Percentiles rank a stretch among this genome's conserved stretches.
Conservation (phyloP, 345 rosid genomes). For the Salix koriyanagi region DNA sequence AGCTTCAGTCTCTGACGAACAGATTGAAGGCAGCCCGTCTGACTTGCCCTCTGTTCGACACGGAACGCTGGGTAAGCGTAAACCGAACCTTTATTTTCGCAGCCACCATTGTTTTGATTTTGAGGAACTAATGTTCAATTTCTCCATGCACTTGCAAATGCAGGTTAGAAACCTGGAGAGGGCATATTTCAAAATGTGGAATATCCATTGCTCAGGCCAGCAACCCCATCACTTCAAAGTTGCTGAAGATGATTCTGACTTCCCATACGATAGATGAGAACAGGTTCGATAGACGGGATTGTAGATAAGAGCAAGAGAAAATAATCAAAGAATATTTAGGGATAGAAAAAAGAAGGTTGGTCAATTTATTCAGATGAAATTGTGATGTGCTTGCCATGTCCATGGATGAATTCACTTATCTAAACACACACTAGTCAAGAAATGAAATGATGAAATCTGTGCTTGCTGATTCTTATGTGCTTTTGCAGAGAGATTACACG, state of each 20-base stretch:
- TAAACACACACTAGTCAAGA: background rate
- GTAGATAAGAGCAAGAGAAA: slow-evolving; percentile 23
- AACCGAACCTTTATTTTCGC: background rate
- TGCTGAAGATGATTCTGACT: slow-evolving; percentile 65
- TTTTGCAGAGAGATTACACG: too few species aligned
- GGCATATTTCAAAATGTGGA: slow-evolving; percentile 95
- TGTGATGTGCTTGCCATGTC: background rate
- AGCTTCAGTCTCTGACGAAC: slow-evolving; percentile 64
- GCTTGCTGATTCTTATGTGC: background rate
- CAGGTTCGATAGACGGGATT: background rate
- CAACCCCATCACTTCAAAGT: slow-evolving; percentile 82
- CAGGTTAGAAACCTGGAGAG: slow-evolving; percentile 93
- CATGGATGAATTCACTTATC: background rate
- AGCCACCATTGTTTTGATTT: background rate
- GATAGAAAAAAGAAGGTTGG: too few species aligned
- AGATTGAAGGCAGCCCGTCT: slow-evolving; percentile 66
- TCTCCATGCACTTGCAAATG: background rate
- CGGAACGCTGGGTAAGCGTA: slow-evolving; percentile 80
- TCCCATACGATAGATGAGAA: slow-evolving; percentile 41
- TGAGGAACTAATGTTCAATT: background rate
- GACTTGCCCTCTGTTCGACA: slow-evolving; percentile 88
- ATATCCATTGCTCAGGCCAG: slow-evolving; percentile 64
- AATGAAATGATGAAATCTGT: background rate
- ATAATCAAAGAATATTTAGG: background rate
- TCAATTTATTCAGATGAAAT: slow-evolving; percentile 9